Percentiles rank a stretch among this genome's conserved stretches.
phyloP scores from a whole-genome alignment of 2,329 filamentous ascomycete species.

The Xylariales sp. region DNA sequence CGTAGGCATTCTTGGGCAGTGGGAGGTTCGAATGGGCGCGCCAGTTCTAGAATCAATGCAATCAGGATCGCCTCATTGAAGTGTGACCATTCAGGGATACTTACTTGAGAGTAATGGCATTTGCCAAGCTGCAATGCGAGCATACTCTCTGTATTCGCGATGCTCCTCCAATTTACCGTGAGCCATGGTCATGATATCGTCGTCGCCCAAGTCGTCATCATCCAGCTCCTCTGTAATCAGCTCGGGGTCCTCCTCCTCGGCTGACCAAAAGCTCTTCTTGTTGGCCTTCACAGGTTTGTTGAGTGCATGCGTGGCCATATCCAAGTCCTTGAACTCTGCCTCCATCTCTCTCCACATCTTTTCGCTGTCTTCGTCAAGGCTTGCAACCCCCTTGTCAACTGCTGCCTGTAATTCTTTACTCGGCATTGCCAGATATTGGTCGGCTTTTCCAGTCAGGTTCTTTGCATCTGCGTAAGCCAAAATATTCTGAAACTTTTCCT shows the following conservation, averaged over 20 bases:
- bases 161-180: constrained; percentile 87
- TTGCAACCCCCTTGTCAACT: background rate
- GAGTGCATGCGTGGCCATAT: constrained; percentile 24
- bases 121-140: constrained; percentile 86
- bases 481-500: background rate
- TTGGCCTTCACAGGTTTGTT: constrained; percentile 14
- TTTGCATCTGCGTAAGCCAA: constrained; percentile 2
- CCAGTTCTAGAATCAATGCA: constrained; percentile 68
- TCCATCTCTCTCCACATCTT: constrained; percentile 22
- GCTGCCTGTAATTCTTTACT: background rate
- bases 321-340: constrained; percentile 23
- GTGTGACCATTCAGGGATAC: too few species aligned
- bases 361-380: constrained; percentile 10
- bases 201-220: constrained; percentile 63
- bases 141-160: constrained; percentile 83
- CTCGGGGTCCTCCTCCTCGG: constrained; percentile 21
- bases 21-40: constrained; percentile 75
- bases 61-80: too few species aligned
- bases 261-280: constrained; percentile 18
- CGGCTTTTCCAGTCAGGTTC: background rate
- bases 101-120: constrained; percentile 86
- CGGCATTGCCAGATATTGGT: background rate
- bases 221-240: constrained; percentile 19
- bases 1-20: constrained; percentile 67
- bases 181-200: constrained; percentile 78